Evolutionary conservation across 768 basidiomycete species (phyloP).

Genomic region (Rhodotorula toruloides): DNA sequence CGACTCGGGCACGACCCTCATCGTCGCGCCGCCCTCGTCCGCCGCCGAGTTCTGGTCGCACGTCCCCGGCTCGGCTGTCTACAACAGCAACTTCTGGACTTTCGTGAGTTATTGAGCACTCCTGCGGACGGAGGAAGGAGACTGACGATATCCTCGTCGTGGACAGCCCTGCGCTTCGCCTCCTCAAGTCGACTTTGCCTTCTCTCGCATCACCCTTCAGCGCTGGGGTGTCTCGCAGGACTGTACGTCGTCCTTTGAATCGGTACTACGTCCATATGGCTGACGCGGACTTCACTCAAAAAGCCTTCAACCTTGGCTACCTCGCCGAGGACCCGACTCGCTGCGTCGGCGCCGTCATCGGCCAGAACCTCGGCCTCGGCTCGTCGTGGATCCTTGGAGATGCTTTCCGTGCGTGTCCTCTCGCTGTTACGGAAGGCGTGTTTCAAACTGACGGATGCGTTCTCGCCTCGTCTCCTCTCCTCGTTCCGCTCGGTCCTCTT

Average conservation of each 20-base stretch:
- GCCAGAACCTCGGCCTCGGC: conserved; percentile 71
- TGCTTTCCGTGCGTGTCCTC: conserved; percentile 61
- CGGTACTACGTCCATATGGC: not conserved
- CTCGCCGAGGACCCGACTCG: not conserved
- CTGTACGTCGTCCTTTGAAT: not conserved
- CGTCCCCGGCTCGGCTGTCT: conserved; percentile 2
- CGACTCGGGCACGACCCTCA: conserved; percentile 33
- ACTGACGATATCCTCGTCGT: not conserved
- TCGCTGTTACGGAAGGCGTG: too few species aligned
- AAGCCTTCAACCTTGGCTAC: conserved; percentile 63
- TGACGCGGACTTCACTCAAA: conserved; percentile 49
- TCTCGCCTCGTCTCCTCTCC: not conserved
- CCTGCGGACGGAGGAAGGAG: not conserved
- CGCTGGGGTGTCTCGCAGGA: conserved; percentile 2
- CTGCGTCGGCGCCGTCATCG: conserved; percentile 49
- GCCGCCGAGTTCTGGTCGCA: conserved; percentile 24
- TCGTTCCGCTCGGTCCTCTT: not conserved
- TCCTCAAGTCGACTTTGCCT: conserved; percentile 10
- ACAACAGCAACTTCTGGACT: conserved; percentile 17
- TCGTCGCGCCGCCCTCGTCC: conserved; percentile 12
- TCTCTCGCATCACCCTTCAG: conserved; percentile 46
- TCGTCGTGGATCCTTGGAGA: conserved; percentile 81
- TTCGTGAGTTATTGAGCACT: conserved; percentile 2
- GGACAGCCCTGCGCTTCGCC: conserved; percentile 43
- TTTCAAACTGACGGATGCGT: not conserved